Evolutionary conservation across 2,329 filamentous ascomycete genomes (phyloP), one percentile per base, ranked within the genome.

Genomic region (Sclerotinia subarctica): DNA sequence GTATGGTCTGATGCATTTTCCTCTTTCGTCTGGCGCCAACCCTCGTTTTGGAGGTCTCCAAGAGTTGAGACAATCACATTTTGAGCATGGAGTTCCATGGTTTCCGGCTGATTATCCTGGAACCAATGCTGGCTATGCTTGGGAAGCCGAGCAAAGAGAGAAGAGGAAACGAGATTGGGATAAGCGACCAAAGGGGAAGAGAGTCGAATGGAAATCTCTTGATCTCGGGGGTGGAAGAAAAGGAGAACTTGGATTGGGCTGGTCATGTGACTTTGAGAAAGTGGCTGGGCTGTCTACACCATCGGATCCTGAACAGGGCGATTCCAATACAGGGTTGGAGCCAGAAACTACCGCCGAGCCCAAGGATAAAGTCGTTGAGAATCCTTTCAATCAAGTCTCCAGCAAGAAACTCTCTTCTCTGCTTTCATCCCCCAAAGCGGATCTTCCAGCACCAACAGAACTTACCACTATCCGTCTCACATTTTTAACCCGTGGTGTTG

Each of bases 31-130:
- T 0, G 93, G 93, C 10, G 89, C 90, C 0, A 96, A 93, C 69
- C 90, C 92, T 1, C 85, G 90, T 32, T 93, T 96, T 73, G 94
- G 92, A 1, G 94, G 95, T 0, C 75, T 97, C 44, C 84, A 92
- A 56, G 91, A 99, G 78, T 83, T 88, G 63, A 86, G 88, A 47
- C 94, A 98, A 77, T 84, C 96, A 29, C 82, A 88, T 0, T 96
- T 97, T 76, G 94, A 98, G 79, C 86, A 88, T 26, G 87, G 87
- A 0, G 80, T 85, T 49, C 88, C 93, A 1, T 96, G 91, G 86
- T 99, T 97, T 75, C 95, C 95, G 0, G 90, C 87, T 3, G 95
- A 99, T 77, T 92, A 87, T 70, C 88, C 92, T 0, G 92, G 89
- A 5, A 96, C 93, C 0, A 84, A 86, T 68, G 90, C 93, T 2